Percentiles rank a stretch among this genome's conserved stretches.
Evolutionary conservation across 768 basidiomycete genomes (phyloP).

Genomic region (Serendipita indica): DNA sequence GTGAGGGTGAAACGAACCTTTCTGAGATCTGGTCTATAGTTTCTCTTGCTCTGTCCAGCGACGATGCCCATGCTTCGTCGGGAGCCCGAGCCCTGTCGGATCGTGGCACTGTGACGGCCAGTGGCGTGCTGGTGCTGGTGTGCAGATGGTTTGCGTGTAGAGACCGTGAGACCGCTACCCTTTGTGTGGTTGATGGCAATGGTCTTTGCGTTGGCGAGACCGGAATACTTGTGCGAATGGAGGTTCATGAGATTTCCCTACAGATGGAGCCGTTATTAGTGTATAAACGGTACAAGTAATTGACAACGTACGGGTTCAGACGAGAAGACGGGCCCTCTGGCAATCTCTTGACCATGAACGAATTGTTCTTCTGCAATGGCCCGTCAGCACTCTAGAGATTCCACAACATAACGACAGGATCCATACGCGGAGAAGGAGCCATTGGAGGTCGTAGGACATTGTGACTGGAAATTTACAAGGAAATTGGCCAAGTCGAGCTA

Average conservation of each 20-base stretch:
- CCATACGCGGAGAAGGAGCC: slow-evolving; percentile 81
- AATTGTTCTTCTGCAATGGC: slow-evolving; percentile 51
- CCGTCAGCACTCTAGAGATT: neutral
- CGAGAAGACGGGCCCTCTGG: slow-evolving; percentile 62
- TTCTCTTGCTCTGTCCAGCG: slow-evolving; percentile 42
- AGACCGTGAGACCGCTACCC: slow-evolving; percentile 39
- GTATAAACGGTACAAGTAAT: slow-evolving; percentile 11
- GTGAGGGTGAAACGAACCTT: slow-evolving; percentile 35
- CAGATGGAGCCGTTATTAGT: slow-evolving; percentile 9
- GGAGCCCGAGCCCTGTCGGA: slow-evolving; percentile 54
- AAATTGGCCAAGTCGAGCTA: neutral
- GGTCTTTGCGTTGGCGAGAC: slow-evolving; percentile 71
- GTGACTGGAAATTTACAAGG: neutral
- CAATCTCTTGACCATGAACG: slow-evolving; percentile 69
- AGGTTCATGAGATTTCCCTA: slow-evolving; percentile 78
- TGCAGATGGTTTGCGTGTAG: slow-evolving; percentile 49
- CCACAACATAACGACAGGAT: neutral
- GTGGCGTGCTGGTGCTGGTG: slow-evolving; percentile 35
- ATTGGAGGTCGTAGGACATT: slow-evolving; percentile 85
- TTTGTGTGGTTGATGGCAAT: slow-evolving; percentile 45
- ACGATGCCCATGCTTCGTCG: slow-evolving; percentile 58
- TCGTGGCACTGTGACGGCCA: slow-evolving; percentile 33
- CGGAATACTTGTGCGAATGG: slow-evolving; percentile 88
- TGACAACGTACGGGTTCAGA: slow-evolving; percentile 54
- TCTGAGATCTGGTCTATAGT: slow-evolving; percentile 68